Evolutionary conservation across 1,284 basidiomycete genomes (phyloP).

Genomic region (Ustilago xerochloae): DNA sequence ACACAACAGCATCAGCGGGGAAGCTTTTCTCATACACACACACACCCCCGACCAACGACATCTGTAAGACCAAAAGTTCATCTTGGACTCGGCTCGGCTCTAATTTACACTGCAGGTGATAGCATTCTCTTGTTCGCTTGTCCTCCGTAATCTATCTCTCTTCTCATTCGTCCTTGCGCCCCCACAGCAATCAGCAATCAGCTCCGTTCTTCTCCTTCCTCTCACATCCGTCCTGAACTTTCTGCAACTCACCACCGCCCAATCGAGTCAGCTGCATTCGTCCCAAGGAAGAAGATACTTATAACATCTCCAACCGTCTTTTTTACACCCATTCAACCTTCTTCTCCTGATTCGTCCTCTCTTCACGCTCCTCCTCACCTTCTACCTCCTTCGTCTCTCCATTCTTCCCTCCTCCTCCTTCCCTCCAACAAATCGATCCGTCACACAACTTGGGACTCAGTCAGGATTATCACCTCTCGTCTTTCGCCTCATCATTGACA

Average conservation of each 20-base stretch:
- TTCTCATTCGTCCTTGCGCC: slow-evolving; percentile 29
- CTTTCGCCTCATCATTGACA: not conserved
- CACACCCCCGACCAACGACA: no score
- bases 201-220: not conserved
- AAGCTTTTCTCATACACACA: not conserved
- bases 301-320: slow-evolving; percentile 65
- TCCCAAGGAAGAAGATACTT: not conserved
- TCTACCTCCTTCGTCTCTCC: slow-evolving; percentile 68
- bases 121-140: not conserved
- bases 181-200: slow-evolving; percentile 9
- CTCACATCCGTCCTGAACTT: not conserved
- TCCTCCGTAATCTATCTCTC: slow-evolving; percentile 25
- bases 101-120: not conserved
- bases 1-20: not conserved
- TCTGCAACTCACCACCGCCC: not conserved
- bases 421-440: slow-evolving; percentile 28
- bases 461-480: not conserved
- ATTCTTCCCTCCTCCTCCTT: slow-evolving; percentile 61
- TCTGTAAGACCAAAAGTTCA: not conserved
- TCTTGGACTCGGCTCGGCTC: not conserved
- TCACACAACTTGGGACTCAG: not conserved
- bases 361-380: slow-evolving; percentile 74
- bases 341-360: not conserved
- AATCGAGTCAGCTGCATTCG: slow-evolving; percentile 6
- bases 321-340: slow-evolving; percentile 43